phyloP scores from a whole-genome alignment of 140 eudicot genomes.

The Stevia rebaudiana region DNA sequence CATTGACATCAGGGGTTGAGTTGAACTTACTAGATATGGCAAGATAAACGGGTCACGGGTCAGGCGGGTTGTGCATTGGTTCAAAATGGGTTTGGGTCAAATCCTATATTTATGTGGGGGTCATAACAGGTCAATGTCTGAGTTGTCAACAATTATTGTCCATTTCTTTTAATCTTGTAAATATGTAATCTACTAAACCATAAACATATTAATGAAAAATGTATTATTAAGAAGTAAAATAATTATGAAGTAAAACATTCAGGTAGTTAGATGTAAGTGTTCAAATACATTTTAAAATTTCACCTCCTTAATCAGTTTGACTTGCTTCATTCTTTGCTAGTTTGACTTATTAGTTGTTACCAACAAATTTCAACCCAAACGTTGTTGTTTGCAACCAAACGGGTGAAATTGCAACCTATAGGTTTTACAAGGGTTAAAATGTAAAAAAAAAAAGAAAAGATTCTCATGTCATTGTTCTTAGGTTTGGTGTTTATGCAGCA shows the following conservation, averaged over 20 bases:
- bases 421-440: constrained; percentile 7
- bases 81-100: neutral
- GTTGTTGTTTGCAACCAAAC: neutral
- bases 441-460: constrained; percentile 2
- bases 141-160: neutral
- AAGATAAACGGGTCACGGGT: neutral
- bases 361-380: neutral
- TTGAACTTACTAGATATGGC: constrained; percentile 7
- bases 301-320: neutral
- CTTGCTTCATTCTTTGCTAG: neutral
- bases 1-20: constrained; percentile 3
- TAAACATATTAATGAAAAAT: neutral
- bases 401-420: neutral
- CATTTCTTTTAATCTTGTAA: neutral
- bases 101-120: neutral
- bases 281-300: neutral
- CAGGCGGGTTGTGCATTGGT: neutral
- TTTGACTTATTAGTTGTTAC: neutral
- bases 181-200: neutral
- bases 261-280: neutral
- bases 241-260: neutral
- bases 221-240: neutral
- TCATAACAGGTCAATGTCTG: neutral
- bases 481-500: constrained; percentile 59
- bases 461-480: constrained; percentile 27